phyloP scores from a whole-genome alignment of 345 rosid species.

The Pugionium cornutum region DNA sequence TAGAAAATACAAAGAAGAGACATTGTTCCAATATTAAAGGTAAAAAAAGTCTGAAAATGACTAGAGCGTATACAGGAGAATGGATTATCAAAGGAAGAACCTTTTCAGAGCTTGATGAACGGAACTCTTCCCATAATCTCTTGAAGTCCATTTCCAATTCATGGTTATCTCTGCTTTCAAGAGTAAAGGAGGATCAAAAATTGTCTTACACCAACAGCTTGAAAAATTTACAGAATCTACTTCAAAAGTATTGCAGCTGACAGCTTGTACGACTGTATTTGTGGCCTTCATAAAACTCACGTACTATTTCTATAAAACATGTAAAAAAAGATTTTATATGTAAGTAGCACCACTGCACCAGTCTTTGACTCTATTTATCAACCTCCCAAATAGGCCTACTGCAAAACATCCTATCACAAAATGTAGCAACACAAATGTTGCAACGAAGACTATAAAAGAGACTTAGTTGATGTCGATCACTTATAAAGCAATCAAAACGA shows the following conservation, averaged over 20 bases:
- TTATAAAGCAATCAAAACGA: conserved; percentile 23
- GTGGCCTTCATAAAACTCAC: conserved; percentile 6
- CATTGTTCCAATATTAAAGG: conserved; percentile 10
- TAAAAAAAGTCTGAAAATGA: conserved; percentile 7
- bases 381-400: not conserved
- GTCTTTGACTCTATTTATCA: conserved; percentile 25
- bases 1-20: conserved; percentile 5
- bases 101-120: conserved; percentile 96
- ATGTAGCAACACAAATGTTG: conserved; percentile 22
- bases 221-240: conserved; percentile 12
- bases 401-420: conserved; percentile 8
- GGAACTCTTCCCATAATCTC: conserved; percentile 99
- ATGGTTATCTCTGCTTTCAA: conserved; percentile 65
- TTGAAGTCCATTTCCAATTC: conserved; percentile 98
- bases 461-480: conserved; percentile 17
- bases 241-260: conserved; percentile 14
- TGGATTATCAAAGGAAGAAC: conserved; percentile 41
- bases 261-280: not conserved
- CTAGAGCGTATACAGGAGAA: not conserved
- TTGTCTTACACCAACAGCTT: conserved; percentile 18
- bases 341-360: conserved; percentile 1
- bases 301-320: conserved; percentile 3
- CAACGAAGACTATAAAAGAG: conserved; percentile 13
- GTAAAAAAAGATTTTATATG: not conserved
- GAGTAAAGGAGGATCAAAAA: conserved; percentile 25